Evolutionary conservation across 2,329 filamentous ascomycete genomes (phyloP).

Genomic region (Neofusicoccum kwambonambiense): DNA sequence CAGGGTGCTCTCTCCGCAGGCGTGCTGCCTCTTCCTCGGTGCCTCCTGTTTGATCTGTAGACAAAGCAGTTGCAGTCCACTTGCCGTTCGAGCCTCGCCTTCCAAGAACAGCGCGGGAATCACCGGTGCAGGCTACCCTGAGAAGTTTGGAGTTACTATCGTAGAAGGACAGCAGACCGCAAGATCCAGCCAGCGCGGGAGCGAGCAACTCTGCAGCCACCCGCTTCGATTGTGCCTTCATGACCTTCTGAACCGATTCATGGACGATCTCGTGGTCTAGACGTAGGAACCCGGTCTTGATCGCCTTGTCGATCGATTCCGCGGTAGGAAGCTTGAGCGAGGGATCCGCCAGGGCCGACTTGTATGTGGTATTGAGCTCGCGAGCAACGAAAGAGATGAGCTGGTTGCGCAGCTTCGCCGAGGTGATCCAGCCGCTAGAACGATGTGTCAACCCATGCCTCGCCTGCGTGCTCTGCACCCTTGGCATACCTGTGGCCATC

Average conservation of each 20-base stretch:
- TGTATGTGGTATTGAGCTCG: conserved; percentile 91
- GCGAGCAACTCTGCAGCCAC: conserved; percentile 88
- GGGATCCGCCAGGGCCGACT: conserved; percentile 62
- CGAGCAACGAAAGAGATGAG: conserved; percentile 90
- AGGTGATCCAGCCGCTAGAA: conserved; percentile 90
- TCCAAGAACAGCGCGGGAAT: conserved; percentile 92
- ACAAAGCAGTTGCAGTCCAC: conserved; percentile 88
- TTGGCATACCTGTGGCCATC: conserved; percentile 79
- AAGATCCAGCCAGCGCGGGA: conserved; percentile 94
- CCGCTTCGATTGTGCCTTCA: conserved; percentile 85
- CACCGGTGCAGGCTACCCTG: conserved; percentile 91
- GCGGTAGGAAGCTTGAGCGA: conserved; percentile 65
- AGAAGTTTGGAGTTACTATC: conserved; percentile 83
- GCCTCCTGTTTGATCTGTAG: conserved; percentile 88
- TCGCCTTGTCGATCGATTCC: conserved; percentile 82
- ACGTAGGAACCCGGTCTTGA: conserved; percentile 85
- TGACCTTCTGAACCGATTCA: conserved; percentile 85
- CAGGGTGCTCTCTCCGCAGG: conserved; percentile 81
- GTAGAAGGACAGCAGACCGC: conserved; percentile 93
- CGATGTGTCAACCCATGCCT: conserved; percentile 16
- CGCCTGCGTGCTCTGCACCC: conserved; percentile 27
- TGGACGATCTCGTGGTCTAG: conserved; percentile 94
- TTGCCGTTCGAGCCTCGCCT: conserved; percentile 74
- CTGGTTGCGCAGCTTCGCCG: conserved; percentile 88
- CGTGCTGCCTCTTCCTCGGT: conserved; percentile 82